phyloP scores from a whole-genome alignment of 73 alveolate species.

The Stentor coeruleus region DNA sequence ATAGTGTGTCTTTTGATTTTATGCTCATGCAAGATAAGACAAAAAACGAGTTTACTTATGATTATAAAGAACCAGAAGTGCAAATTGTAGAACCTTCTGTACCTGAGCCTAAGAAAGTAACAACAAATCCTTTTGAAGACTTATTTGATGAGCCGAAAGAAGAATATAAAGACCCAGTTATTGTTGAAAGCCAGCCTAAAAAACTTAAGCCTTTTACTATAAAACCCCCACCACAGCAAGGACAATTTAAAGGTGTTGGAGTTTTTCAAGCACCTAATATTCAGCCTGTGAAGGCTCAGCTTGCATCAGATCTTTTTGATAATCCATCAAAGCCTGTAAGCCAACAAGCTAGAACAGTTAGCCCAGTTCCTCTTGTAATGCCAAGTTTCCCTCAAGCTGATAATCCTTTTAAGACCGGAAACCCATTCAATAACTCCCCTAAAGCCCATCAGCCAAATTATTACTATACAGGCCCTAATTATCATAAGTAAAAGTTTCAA shows the following conservation, averaged over 20 bases:
- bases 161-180: too few relatives aligned
- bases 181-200: background rate
- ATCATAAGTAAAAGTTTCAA: too few relatives aligned
- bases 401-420: constrained; percentile 7
- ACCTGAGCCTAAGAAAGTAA: too few relatives aligned
- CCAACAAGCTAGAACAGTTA: background rate
- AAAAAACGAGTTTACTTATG: constrained; percentile 14
- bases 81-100: background rate
- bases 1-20: constrained; percentile 1
- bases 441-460: too few relatives aligned
- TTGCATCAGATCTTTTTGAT: constrained; percentile 5
- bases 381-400: background rate
- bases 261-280: background rate
- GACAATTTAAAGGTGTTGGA: background rate
- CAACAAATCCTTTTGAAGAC: constrained; percentile 13
- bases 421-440: too few relatives aligned
- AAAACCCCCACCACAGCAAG: background rate
- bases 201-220: background rate
- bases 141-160: constrained; percentile 8
- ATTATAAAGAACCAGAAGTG: background rate
- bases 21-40: background rate
- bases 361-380: too few relatives aligned
- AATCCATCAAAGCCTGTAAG: constrained; percentile 14
- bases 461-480: too few relatives aligned
- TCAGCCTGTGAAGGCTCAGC: background rate